Percentiles rank a stretch among this genome's conserved stretches.
Conservation (phyloP, 352 stramenopile genomes). For the Phytophthora fragariae region DNA sequence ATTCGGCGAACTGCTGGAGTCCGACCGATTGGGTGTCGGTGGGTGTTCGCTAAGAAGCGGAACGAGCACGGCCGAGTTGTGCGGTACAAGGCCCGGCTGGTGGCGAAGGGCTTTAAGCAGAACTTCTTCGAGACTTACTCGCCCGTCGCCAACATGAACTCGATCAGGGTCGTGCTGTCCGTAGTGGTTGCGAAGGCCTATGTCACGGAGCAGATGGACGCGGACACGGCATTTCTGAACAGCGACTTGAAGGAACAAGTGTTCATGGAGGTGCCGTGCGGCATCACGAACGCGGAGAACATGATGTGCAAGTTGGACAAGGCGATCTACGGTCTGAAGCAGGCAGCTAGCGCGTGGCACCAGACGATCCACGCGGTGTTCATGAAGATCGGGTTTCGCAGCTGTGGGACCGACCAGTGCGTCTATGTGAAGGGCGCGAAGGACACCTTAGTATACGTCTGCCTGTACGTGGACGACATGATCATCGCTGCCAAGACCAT, state of each 20-base stretch:
- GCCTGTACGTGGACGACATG: not conserved
- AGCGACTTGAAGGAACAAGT: no score
- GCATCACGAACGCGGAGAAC: no score
- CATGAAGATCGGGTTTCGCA: not conserved
- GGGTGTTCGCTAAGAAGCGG: constrained; percentile 1
- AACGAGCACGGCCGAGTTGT: not conserved
- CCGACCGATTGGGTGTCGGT: not conserved
- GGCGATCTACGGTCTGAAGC: not conserved
- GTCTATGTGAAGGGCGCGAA: no score
- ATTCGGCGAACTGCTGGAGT: not conserved
- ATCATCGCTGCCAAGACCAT: not conserved
- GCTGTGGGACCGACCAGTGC: no score
- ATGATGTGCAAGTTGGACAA: no score
- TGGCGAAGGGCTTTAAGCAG: not conserved
- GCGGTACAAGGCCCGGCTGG: not conserved
- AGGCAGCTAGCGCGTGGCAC: not conserved
- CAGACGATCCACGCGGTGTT: not conserved
- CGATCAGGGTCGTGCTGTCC: not conserved
- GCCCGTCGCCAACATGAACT: constrained; percentile 1
- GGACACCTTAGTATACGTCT: no score
- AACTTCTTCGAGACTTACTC: not conserved
- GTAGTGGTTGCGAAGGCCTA: not conserved
- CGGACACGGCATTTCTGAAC: no score
- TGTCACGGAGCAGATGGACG: not conserved
- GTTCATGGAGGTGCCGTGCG: no score